Conservation (phyloP, 2,329 filamentous ascomycete species). For the Pseudocercospora pini-densiflorae region DNA sequence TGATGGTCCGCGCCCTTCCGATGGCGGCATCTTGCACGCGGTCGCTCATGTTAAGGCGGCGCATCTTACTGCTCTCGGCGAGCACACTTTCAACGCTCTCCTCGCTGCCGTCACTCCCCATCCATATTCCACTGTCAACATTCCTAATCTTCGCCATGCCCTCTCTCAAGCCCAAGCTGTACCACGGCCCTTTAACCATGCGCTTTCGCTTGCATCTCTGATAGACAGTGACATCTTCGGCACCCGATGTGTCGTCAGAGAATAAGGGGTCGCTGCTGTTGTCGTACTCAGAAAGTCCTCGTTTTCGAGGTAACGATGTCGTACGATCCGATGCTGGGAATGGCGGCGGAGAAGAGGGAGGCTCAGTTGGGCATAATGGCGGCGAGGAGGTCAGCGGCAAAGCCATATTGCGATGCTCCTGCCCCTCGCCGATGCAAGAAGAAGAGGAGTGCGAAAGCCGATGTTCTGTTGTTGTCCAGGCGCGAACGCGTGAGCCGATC, state of each 20-base stretch:
- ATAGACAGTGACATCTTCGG: conserved; percentile 65
- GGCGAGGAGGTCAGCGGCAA: conserved; percentile 41
- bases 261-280: conserved; percentile 73
- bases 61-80: conserved; percentile 3
- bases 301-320: conserved; percentile 32
- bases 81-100: conserved; percentile 15
- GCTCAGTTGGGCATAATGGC: conserved; percentile 32
- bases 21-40: neutral
- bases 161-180: conserved; percentile 47
- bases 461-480: too few species aligned
- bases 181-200: conserved; percentile 71
- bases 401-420: neutral
- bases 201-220: conserved; percentile 62
- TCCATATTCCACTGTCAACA: conserved; percentile 71
- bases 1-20: conserved; percentile 19
- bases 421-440: too few species aligned
- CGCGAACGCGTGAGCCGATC: too few species aligned
- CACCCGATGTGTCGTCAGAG: conserved; percentile 68
- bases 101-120: conserved; percentile 63
- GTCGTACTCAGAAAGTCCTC: conserved; percentile 37
- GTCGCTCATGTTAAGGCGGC: conserved; percentile 5
- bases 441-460: too few species aligned
- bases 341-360: conserved; percentile 29
- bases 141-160: conserved; percentile 56
- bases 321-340: conserved; percentile 24